phyloP scores from a whole-genome alignment of 345 rosid species.

The Eucalyptus pauciflora region DNA sequence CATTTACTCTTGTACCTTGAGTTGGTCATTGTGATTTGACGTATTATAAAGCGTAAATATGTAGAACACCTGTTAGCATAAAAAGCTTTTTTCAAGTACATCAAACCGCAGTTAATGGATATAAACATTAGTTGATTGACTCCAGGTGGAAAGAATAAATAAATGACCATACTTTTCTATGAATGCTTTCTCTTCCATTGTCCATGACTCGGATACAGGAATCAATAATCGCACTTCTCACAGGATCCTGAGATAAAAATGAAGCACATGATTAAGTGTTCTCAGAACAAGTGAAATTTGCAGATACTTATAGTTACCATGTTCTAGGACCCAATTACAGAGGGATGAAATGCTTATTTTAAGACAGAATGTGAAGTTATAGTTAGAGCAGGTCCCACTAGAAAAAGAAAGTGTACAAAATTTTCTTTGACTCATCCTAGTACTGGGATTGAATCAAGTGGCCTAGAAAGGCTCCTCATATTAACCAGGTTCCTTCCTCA shows the following conservation, averaged over 20 bases:
- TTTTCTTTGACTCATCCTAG: background rate
- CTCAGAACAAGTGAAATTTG: background rate
- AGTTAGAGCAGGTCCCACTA: background rate
- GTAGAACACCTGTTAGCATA: constrained; percentile 65
- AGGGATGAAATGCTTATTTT: background rate
- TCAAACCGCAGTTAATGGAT: background rate
- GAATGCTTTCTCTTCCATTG: constrained; percentile 90
- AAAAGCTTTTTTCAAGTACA: background rate
- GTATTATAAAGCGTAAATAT: constrained; percentile 79
- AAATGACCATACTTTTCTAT: constrained; percentile 56
- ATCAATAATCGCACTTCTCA: constrained; percentile 75
- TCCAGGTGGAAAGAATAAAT: background rate
- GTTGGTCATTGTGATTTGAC: constrained; percentile 83
- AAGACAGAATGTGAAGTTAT: background rate
- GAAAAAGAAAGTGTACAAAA: background rate
- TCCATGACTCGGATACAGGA: constrained; percentile 84
- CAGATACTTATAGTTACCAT: background rate
- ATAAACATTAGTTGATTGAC: background rate
- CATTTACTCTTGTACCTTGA: constrained; percentile 43
- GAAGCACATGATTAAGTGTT: background rate
- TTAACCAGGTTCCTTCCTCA: background rate
- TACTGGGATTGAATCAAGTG: background rate
- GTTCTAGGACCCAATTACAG: background rate
- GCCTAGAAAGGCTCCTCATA: background rate
- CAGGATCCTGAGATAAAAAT: constrained; percentile 38